Evolutionary conservation across 345 rosid genomes (phyloP).

Genomic region (Lepidium sativum): DNA sequence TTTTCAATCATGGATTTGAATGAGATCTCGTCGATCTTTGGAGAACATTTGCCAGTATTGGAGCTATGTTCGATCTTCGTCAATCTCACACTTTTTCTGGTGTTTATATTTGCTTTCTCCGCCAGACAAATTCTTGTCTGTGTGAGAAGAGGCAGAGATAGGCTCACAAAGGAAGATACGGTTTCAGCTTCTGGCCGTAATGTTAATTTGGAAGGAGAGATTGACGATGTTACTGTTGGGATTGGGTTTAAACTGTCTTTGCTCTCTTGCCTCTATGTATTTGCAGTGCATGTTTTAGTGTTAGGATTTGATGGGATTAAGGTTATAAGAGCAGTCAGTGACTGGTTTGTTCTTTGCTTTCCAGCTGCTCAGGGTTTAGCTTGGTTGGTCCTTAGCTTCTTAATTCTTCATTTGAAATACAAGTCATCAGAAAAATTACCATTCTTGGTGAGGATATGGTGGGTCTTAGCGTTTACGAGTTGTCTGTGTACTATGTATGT

Average conservation of each 20-base stretch:
- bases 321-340: constrained; percentile 47
- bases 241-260: constrained; percentile 55
- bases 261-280: constrained; percentile 65
- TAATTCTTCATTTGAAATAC: constrained; percentile 70
- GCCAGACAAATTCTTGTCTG: constrained; percentile 59
- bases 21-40: constrained; percentile 22
- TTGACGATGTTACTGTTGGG: constrained; percentile 39
- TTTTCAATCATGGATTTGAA: constrained; percentile 35
- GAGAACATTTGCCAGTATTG: constrained; percentile 36
- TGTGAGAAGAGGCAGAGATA: constrained; percentile 49
- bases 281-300: constrained; percentile 57
- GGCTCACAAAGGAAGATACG: constrained; percentile 60
- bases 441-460: constrained; percentile 73
- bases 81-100: constrained; percentile 57
- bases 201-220: constrained; percentile 39
- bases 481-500: constrained; percentile 61
- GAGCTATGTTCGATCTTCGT: constrained; percentile 69
- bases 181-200: constrained; percentile 36
- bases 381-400: constrained; percentile 75
- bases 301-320: constrained; percentile 69
- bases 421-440: constrained; percentile 71
- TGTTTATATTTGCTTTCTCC: constrained; percentile 57
- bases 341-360: constrained; percentile 51
- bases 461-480: constrained; percentile 65
- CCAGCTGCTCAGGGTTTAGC: constrained; percentile 72